Conservation (phyloP, 805 yeast species). For the Candida ascalaphidarum region DNA sequence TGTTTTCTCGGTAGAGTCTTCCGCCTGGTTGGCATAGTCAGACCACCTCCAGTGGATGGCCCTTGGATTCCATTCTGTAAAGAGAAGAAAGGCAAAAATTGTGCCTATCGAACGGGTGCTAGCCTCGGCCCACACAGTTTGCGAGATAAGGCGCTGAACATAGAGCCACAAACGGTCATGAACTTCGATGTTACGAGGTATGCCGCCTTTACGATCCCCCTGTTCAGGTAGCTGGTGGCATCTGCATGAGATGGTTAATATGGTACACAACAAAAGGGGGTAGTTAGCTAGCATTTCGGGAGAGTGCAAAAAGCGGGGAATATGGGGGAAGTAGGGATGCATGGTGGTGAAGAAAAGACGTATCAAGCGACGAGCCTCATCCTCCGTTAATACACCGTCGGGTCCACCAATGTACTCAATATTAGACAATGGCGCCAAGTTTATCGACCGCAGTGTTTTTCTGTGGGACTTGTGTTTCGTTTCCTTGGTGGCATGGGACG, state of each 20-base stretch:
- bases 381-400: slow-evolving; percentile 50
- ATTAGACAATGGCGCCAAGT: no score
- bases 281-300: slow-evolving; percentile 62
- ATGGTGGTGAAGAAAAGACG: slow-evolving; percentile 61
- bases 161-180: slow-evolving; percentile 81
- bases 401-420: slow-evolving; percentile 56
- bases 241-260: slow-evolving; percentile 72
- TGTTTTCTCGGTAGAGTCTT: slow-evolving; percentile 17
- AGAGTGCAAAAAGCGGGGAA: slow-evolving; percentile 66
- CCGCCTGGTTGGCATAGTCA: slow-evolving; percentile 68
- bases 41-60: slow-evolving; percentile 87
- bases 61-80: slow-evolving; percentile 94
- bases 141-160: slow-evolving; percentile 73
- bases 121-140: slow-evolving; percentile 92
- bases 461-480: slow-evolving; percentile 27
- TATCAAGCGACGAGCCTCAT: slow-evolving; percentile 51
- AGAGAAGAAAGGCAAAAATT: slow-evolving; percentile 69
- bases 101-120: slow-evolving; percentile 83
- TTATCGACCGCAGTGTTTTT: no score
- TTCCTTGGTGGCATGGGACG: slow-evolving; percentile 9
- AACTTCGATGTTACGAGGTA: slow-evolving; percentile 46
- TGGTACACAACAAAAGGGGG: slow-evolving; percentile 75
- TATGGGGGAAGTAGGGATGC: slow-evolving; percentile 87
- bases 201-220: slow-evolving; percentile 16
- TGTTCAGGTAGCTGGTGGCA: slow-evolving; percentile 53